A percentile compares a stretch with the other conserved stretches of the same genome.
Evolutionary conservation across 345 rosid species (phyloP).

Genomic region (Cardamine occulta): DNA sequence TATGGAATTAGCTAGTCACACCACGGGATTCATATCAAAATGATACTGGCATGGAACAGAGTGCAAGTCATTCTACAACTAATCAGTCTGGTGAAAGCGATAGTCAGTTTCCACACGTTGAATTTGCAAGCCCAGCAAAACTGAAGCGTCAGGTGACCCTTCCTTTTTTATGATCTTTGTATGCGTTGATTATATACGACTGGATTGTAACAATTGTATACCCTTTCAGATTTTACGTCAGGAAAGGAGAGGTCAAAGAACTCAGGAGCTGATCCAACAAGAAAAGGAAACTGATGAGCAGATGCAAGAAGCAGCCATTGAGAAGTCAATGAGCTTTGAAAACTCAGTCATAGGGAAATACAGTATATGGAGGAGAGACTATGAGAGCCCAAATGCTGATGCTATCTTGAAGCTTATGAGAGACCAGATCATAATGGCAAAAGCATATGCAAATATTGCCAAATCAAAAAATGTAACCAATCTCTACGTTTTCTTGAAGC

Average conservation of each 20-base stretch:
- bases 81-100: slow-evolving; percentile 45
- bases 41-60: slow-evolving; percentile 45
- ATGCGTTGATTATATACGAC: slow-evolving; percentile 19
- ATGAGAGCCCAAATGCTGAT: slow-evolving; percentile 80
- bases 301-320: slow-evolving; percentile 65
- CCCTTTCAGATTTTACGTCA: slow-evolving; percentile 61
- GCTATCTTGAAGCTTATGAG: slow-evolving; percentile 86
- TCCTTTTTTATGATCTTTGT: slow-evolving; percentile 12
- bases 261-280: slow-evolving; percentile 61
- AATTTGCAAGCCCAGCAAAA: slow-evolving; percentile 71
- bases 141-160: slow-evolving; percentile 75
- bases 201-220: slow-evolving; percentile 43
- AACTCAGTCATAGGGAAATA: slow-evolving; percentile 70
- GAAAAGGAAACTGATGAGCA: slow-evolving; percentile 62
- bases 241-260: slow-evolving; percentile 66
- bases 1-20: slow-evolving; percentile 45
- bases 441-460: slow-evolving; percentile 91
- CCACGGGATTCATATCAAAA: slow-evolving; percentile 49
- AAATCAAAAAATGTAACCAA: slow-evolving; percentile 62
- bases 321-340: slow-evolving; percentile 57
- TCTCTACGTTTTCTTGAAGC: slow-evolving; percentile 65
- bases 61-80: slow-evolving; percentile 34
- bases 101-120: slow-evolving; percentile 38
- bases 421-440: slow-evolving; percentile 96
- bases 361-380: slow-evolving; percentile 96